Percentiles rank a stretch among this genome's conserved stretches.
These are phyloP conservation scores for Parachaetomium inaequale DNA, from an alignment of 495 filamentous ascomycete genomes.

Conservation along the genomic window DNA sequence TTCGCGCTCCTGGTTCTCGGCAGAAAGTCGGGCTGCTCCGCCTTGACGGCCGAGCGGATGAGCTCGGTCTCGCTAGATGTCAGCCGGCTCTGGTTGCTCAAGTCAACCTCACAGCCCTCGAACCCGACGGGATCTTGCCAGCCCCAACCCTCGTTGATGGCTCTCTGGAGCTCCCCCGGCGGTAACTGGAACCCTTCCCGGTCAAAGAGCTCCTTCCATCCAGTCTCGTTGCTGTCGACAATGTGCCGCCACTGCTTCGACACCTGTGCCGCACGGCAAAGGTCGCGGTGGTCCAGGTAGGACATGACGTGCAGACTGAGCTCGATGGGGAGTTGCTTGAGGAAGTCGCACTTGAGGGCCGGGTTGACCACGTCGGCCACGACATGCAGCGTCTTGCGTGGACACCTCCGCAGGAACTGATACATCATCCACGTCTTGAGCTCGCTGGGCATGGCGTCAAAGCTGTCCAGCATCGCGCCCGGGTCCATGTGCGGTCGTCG, in stretches of 20 bases:
- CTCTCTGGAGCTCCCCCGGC: constrained; percentile 77
- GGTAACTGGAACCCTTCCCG: constrained; percentile 74
- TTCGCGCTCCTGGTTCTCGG: constrained; percentile 34
- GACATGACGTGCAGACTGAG: constrained; percentile 82
- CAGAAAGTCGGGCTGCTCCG: constrained; percentile 30
- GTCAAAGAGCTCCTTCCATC: constrained; percentile 93
- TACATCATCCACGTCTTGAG: constrained; percentile 95
- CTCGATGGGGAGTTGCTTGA: constrained; percentile 77
- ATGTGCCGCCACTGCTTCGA: constrained; percentile 91
- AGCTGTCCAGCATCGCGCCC: constrained; percentile 78
- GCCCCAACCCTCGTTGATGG: constrained; percentile 95
- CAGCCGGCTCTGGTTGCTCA: constrained; percentile 52
- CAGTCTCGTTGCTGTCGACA: constrained; percentile 85
- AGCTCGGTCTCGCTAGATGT: constrained; percentile 50
- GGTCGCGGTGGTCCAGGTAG: constrained; percentile 79
- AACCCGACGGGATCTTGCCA: constrained; percentile 83
- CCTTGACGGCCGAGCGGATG: constrained; percentile 34
- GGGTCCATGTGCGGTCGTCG: constrained; percentile 55
- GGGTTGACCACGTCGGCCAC: constrained; percentile 93
- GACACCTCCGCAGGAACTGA: constrained; percentile 82
- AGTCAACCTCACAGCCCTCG: constrained; percentile 75
- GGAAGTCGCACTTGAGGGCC: constrained; percentile 91
- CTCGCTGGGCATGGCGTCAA: constrained; percentile 82
- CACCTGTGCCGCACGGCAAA: constrained; percentile 89
- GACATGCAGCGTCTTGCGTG: constrained; percentile 84